Conservation (phyloP, 768 basidiomycete genomes). For the Suillus tomentosus region DNA sequence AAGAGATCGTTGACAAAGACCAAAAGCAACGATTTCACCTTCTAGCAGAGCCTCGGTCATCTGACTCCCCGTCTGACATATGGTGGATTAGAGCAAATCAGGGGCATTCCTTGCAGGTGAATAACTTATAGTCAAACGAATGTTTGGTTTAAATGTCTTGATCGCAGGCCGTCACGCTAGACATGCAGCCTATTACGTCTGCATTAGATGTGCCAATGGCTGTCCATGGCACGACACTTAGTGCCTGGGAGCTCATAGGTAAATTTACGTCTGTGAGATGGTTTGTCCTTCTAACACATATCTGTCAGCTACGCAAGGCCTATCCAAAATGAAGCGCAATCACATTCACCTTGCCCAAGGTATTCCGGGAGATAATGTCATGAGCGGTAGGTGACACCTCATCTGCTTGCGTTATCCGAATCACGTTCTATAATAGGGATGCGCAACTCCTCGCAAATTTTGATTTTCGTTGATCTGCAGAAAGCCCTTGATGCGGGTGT, state of each 20-base stretch:
- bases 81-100: slow-evolving; percentile 94
- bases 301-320: slow-evolving; percentile 59
- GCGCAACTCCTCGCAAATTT: slow-evolving; percentile 72
- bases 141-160: background rate
- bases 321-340: slow-evolving; percentile 85
- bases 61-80: slow-evolving; percentile 35
- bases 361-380: slow-evolving; percentile 60
- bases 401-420: slow-evolving; percentile 3
- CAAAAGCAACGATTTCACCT: slow-evolving; percentile 67
- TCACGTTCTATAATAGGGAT: slow-evolving; percentile 56
- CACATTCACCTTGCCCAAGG: slow-evolving; percentile 94
- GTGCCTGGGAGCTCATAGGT: slow-evolving; percentile 78
- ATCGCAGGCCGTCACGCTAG: slow-evolving; percentile 64
- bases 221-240: slow-evolving; percentile 76
- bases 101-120: slow-evolving; percentile 82
- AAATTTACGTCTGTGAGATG: slow-evolving; percentile 17
- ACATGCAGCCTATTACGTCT: slow-evolving; percentile 58
- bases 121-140: slow-evolving; percentile 16
- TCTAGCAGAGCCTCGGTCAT: slow-evolving; percentile 47
- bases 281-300: background rate
- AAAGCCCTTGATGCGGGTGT: slow-evolving; percentile 70
- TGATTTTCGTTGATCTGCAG: slow-evolving; percentile 79
- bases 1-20: slow-evolving; percentile 68
- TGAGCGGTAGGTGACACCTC: slow-evolving; percentile 65
- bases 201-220: slow-evolving; percentile 72